Evolutionary conservation across 805 yeast genomes (phyloP).

Genomic region (Ogataea glucozyma): DNA sequence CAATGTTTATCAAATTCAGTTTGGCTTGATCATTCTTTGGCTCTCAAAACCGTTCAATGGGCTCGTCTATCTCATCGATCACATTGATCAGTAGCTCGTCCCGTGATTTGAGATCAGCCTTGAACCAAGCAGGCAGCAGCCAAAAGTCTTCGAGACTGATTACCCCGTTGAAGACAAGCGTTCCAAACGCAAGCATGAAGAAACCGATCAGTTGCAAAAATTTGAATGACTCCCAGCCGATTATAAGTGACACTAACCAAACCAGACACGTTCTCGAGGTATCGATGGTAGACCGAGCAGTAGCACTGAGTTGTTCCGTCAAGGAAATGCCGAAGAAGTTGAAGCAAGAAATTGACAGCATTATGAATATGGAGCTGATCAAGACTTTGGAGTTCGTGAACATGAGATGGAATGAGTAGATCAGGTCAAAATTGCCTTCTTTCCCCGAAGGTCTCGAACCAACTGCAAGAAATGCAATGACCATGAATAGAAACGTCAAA

Average conservation of each 20-base stretch:
- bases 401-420: slow-evolving; percentile 50
- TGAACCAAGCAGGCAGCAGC: slow-evolving; percentile 49
- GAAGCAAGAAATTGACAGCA: slow-evolving; percentile 71
- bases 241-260: slow-evolving; percentile 65
- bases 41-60: slow-evolving; percentile 39
- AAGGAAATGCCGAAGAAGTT: slow-evolving; percentile 73
- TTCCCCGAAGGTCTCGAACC: slow-evolving; percentile 43
- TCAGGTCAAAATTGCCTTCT: slow-evolving; percentile 56
- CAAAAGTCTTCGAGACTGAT: slow-evolving; percentile 50
- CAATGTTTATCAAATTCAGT: background rate
- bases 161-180: slow-evolving; percentile 72
- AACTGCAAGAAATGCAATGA: slow-evolving; percentile 42
- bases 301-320: slow-evolving; percentile 67
- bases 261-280: slow-evolving; percentile 74
- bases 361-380: slow-evolving; percentile 57
- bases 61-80: slow-evolving; percentile 45
- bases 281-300: slow-evolving; percentile 77
- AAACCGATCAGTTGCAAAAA: slow-evolving; percentile 68
- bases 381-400: slow-evolving; percentile 45
- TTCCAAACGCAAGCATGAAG: slow-evolving; percentile 63
- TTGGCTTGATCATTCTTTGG: too few relatives aligned
- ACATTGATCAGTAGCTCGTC: slow-evolving; percentile 34
- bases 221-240: slow-evolving; percentile 77
- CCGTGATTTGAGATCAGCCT: slow-evolving; percentile 28
- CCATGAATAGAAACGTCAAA: slow-evolving; percentile 46